Evolutionary conservation across 169 alveolate species (phyloP), one percentile per base, ranked within the genome.

Genomic region (Babesia gibsoni): DNA sequence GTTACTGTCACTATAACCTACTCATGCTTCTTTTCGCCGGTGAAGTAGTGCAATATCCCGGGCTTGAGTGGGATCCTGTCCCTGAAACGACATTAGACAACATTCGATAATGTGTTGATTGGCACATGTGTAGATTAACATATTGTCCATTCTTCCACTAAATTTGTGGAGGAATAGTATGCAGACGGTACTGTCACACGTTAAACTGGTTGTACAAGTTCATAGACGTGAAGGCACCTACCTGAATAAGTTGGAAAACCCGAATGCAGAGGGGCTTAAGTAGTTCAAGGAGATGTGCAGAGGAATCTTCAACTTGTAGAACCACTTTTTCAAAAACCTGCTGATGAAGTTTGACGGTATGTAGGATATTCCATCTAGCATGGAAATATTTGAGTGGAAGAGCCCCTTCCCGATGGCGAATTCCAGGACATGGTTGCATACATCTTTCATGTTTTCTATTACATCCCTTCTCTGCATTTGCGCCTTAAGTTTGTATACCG

Each of bases 171-270:
- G n/a, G n/a, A n/a, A n/a, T n/a, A n/a, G n/a, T n/a, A n/a, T n/a
- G n/a, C n/a, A n/a, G n/a, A n/a, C n/a, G n/a, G n/a, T n/a, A n/a
- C n/a, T n/a, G n/a, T n/a, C n/a, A n/a, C n/a, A n/a, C n/a, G n/a
- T n/a, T n/a, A n/a, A n/a, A n/a, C n/a, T n/a, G n/a, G n/a, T n/a
- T n/a, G n/a, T n/a, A n/a, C n/a, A n/a, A n/a, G n/a, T n/a, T n/a
- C 16, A 16, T 41, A 41, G 48, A 41, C 16, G n/a, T n/a, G n/a
- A n/a, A 18, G 6, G 27, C 7, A 66, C 84, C 18, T 33, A 75
- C 84, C 68, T 75, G 74, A 77, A 67, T 7, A 50, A 30, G 56
- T 77, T 77, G 29, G 86, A 77, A 35, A 77, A 39, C 32, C 86
- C 86, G 37, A 77, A 77, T 7, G 86, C 86, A 3, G 61, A 25